Evolutionary conservation across 2,329 filamentous ascomycete genomes (phyloP), one percentile per base, ranked within the genome.

Genomic region (Ascochyta viciae-villosae): DNA sequence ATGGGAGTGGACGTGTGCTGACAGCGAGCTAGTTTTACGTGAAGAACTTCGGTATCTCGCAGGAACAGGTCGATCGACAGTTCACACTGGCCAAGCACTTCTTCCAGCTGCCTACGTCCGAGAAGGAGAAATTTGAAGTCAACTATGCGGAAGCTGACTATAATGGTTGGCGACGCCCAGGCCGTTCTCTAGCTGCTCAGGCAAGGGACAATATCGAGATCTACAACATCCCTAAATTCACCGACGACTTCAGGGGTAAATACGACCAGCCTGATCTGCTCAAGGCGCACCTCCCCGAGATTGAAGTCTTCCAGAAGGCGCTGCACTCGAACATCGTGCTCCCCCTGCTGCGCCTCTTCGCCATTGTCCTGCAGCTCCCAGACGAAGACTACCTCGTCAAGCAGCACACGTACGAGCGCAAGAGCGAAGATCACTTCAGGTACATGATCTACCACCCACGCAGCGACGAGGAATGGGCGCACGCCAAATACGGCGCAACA

Each of bases 221-320:
- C 1, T 87, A 83, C 75, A 86, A 87, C 64, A 81, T 86, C 7
- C 82, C 83, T 48, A 87, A 87, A 60, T 86, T 85, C 64, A 82
- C 85, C 9, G 80, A 82, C 46, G 87, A 87, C 61, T 86, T 85
- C 62, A 65, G 75, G n/a, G 76, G 80, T 8, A 64, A 68, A 39
- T 71, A 72, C 49, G 44, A 60, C 23, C 60, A 68, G 0, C 64
- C 77, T 0, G 64, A 85, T 0, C 67, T 87, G 52, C 77, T 83
- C 8, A 65, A 78, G 0, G 66, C 65, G 2, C 65, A 71, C 31
- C 58, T 67, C 1, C 51, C 62, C 0, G 82, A 87, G 57, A 86
- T 88, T 49, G 84, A 88, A 62, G 57, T 63, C 0, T 87, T 88
- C 66, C 79, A 76, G 50, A 77, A 74, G 6, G 62, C 64, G n/a